These are phyloP conservation scores for Vanrija humicola DNA, from an alignment of 1,284 basidiomycete species.

Conservation along the genomic window DNA sequence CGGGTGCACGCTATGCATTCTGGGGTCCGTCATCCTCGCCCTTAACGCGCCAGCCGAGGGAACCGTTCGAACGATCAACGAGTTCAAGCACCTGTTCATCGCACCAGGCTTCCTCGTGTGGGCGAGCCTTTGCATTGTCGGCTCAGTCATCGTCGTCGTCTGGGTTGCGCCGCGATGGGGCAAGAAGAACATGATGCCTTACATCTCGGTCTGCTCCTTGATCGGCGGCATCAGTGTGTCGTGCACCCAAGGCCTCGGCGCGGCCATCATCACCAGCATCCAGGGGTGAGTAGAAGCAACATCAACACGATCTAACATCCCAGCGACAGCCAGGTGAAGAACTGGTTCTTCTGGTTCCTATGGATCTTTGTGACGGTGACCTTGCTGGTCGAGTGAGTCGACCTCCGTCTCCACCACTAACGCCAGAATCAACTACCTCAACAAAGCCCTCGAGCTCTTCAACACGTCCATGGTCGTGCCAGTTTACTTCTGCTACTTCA, in stretches of 20 bases:
- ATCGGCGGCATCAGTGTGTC: slow-evolving; percentile 96
- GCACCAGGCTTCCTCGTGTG: slow-evolving; percentile 83
- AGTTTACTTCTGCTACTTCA: slow-evolving; percentile 64
- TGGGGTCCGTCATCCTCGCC: slow-evolving; percentile 63
- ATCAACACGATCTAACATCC: slow-evolving; percentile 19
- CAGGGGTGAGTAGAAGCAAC: slow-evolving; percentile 60
- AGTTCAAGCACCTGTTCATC: slow-evolving; percentile 79
- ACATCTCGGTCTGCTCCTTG: slow-evolving; percentile 89
- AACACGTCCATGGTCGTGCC: slow-evolving; percentile 80
- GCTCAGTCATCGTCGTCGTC: slow-evolving; percentile 36
- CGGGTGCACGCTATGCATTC: slow-evolving; percentile 79
- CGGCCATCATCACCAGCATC: slow-evolving; percentile 81
- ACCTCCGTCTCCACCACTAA: slow-evolving; percentile 5
- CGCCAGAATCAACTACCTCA: slow-evolving; percentile 83
- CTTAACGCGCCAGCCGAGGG: slow-evolving; percentile 76
- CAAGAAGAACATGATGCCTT: slow-evolving; percentile 91
- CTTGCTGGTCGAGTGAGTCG: slow-evolving; percentile 48
- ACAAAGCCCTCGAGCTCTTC: slow-evolving; percentile 92
- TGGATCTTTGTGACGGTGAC: slow-evolving; percentile 81
- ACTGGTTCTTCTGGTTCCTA: slow-evolving; percentile 82
- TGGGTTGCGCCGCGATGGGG: slow-evolving; percentile 62
- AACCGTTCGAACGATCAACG: slow-evolving; percentile 71
- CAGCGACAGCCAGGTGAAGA: slow-evolving; percentile 49
- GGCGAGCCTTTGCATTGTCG: slow-evolving; percentile 44
- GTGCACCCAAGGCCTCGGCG: slow-evolving; percentile 88